Base-by-base conservation (phyloP, 352 stramenopile species). In the Pythium insidiosum region DNA sequence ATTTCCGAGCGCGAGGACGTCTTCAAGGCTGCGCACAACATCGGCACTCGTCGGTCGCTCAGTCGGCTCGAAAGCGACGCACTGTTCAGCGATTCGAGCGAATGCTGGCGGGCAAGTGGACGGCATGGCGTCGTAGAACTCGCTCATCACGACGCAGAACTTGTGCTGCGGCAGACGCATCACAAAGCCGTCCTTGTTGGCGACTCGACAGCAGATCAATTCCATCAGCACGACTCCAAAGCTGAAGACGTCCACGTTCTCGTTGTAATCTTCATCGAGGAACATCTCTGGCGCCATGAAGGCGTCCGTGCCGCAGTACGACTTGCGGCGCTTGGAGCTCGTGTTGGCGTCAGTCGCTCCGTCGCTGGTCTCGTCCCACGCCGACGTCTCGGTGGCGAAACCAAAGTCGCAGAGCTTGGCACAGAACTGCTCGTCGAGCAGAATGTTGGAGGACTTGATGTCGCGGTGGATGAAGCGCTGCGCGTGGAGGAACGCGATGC, bases 401-500 rank as follows among this genome's bases (percentile, higher is more conserved):
- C 78, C 81, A 49, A 93, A 93, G 58, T 93, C 81, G 40, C 81
- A 93, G 15, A 93, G 65, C 57, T 88, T 89, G 37, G 76, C 70
- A 30, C 63, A 69, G 46, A 76, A 69, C 13, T 81, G 41, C 10
- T 78, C 68, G 47, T 91, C 81, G 25, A 93, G 63, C 29, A 93
- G 43, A 23, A 93, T 90, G 45, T 93, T 93, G 47, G 76, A 87
- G n/a, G 78, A 87, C 56, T 94, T 94, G 54, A 94, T 88, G 51
- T 94, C 81, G 11, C 81, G 69, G 40, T 94, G 81, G 44, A 94
- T 82, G 45, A 90, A 76, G 41, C 68, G 61, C 24, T 66, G 65
- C 34, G 70, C 66, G 66, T 99, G 96, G 43, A 99, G 61, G 67
- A 98, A 99, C 39, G 88, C 74, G 44, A 99, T 89, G 48, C 92